Conservation (phyloP, 805 yeast genomes). For the Starmerella bacillaris region DNA sequence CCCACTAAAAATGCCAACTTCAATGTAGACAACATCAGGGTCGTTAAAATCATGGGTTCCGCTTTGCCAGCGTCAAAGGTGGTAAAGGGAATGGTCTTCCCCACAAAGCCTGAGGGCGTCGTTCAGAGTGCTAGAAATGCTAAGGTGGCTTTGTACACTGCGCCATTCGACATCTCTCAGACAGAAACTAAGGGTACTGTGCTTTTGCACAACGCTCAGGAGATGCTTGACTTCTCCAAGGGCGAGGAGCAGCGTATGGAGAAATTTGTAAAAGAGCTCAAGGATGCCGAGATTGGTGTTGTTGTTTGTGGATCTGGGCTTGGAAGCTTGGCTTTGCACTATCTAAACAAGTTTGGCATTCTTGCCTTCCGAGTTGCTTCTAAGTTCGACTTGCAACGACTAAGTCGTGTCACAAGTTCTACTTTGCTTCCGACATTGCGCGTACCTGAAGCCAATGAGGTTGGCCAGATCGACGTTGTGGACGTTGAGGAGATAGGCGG, state of each 20-base stretch:
- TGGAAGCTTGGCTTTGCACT: constrained; percentile 86
- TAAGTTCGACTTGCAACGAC: constrained; percentile 82
- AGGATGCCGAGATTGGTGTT: constrained; percentile 70
- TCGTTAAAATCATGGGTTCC: constrained; percentile 92
- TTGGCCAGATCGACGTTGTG: constrained; percentile 72
- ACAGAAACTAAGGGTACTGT: constrained; percentile 99
- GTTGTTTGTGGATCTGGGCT: constrained; percentile 87
- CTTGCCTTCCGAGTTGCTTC: constrained; percentile 79
- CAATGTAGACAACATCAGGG: constrained; percentile 86
- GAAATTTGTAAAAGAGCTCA: constrained; percentile 60
- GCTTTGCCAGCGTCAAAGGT: constrained; percentile 57
- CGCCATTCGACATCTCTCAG: constrained; percentile 85
- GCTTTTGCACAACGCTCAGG: constrained; percentile 83
- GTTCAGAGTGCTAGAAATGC: constrained; percentile 40
- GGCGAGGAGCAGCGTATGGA: constrained; percentile 94
- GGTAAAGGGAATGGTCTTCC: constrained; percentile 94
- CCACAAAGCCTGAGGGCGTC: constrained; percentile 90
- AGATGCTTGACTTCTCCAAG: constrained; percentile 86
- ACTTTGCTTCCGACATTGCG: constrained; percentile 95
- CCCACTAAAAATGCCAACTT: constrained; percentile 46
- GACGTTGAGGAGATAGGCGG: constrained; percentile 93
- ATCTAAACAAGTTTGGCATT: constrained; percentile 69
- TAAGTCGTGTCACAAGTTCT: constrained; percentile 93
- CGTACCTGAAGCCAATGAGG: constrained; percentile 57
- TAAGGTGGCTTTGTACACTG: constrained; percentile 80